phyloP scores from a whole-genome alignment of 2,329 filamentous ascomycete genomes.

The Microsporum canis region DNA sequence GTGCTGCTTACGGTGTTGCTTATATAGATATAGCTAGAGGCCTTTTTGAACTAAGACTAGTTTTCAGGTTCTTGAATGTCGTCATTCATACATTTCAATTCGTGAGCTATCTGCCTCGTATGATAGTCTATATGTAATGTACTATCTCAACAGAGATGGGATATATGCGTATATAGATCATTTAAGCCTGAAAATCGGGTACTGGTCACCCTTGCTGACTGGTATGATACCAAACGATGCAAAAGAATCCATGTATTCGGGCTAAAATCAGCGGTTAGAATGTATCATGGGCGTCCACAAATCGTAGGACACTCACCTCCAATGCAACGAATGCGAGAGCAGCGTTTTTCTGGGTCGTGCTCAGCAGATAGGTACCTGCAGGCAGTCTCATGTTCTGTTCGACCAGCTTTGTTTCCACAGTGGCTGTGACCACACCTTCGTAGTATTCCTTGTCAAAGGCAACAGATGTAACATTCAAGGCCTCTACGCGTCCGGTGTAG shows the following conservation, averaged over 20 bases:
- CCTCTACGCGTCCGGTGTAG: constrained; percentile 4
- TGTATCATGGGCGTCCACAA: not conserved
- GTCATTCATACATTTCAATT: too few species aligned
- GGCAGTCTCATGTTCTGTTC: constrained; percentile 1
- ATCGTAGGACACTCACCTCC: not conserved
- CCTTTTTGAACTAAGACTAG: not conserved
- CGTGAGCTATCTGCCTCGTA: not conserved
- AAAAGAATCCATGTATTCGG: constrained; percentile 7
- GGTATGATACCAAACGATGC: constrained; percentile 6
- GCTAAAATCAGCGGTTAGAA: not conserved
- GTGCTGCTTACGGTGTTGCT: not conserved
- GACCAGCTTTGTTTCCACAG: not conserved
- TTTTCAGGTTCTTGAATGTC: too few species aligned
- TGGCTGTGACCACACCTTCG: constrained; percentile 1
- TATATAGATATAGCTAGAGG: not conserved
- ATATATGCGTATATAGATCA: not conserved
- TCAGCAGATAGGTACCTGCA: not conserved
- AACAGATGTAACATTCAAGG: constrained; percentile 5
- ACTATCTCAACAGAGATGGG: not conserved
- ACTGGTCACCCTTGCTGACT: constrained; percentile 3
- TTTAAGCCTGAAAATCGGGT: constrained; percentile 2
- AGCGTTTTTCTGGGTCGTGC: constrained; percentile 6
- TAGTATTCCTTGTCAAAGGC: not conserved
- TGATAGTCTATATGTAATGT: not conserved
- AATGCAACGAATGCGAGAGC: constrained; percentile 6